Conservation (phyloP, 345 rosid genomes). For the Salix brachista region DNA sequence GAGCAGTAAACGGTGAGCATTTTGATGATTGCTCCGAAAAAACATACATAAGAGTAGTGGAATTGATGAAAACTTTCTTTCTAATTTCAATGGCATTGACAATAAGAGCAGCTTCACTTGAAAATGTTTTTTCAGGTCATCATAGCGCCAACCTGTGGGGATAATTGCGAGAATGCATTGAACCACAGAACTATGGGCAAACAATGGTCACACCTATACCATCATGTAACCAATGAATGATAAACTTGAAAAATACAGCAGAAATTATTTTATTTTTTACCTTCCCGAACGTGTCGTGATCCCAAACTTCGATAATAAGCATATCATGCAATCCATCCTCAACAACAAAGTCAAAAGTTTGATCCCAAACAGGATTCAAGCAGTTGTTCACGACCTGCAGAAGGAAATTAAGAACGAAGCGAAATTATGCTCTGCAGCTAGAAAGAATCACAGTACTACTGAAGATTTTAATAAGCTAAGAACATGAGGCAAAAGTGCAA, state of each 20-base stretch:
- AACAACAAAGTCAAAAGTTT: conserved; percentile 93
- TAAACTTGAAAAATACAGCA: not conserved
- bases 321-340: conserved; percentile 97
- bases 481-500: not conserved
- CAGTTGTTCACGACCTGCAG: conserved; percentile 81
- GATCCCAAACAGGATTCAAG: conserved; percentile 96
- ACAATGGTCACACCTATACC: not conserved
- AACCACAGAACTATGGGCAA: not conserved
- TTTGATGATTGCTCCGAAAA: not conserved
- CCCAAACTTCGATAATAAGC: conserved; percentile 89
- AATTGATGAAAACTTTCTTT: not conserved
- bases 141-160: not conserved
- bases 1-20: not conserved
- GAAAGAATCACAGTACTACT: not conserved
- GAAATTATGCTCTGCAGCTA: not conserved
- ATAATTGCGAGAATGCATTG: not conserved
- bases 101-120: not conserved
- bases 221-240: not conserved
- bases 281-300: conserved; percentile 99
- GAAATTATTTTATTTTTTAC: conserved; percentile 32
- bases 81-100: not conserved
- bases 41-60: not conserved
- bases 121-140: not conserved
- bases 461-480: not conserved
- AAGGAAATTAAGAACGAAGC: conserved; percentile 7